Base-by-base conservation (phyloP, 352 stramenopile genomes). In the Pythium aristosporum region DNA sequence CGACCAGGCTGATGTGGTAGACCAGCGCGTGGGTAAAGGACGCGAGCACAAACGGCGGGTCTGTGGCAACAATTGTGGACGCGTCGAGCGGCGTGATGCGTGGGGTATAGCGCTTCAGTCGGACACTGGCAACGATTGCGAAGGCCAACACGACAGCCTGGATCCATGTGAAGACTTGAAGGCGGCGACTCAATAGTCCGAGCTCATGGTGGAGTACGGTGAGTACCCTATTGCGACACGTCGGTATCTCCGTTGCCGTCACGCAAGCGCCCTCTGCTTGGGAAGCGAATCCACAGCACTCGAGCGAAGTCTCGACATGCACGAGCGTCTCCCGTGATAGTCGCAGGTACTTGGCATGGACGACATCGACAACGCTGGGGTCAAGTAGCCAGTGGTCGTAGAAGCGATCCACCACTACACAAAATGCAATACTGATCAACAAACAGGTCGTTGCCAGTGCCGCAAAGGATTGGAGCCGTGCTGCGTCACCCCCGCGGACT, bases 251-350 rank as follows among this genome's bases (percentile, higher is more conserved):
- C 6, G 32, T 4, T 18, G 51, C 18, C 5, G n/a, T 21, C 32
- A 56, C 30, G n/a, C 67, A 73, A 7, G 61, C 50, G 41, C 67
- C 67, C 25, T 73, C 55, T 11, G n/a, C 28, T 43, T 46, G 23
- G 0, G 36, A 52, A 9, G 47, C 57, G 53, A 72, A 79, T 15
- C 72, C 72, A 44, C 72, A 79, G 63, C 72, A 79, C 16, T 65
- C 57, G 9, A 79, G 51, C 2, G 58, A 52, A 0, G 61, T 74
- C 50, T 79, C 72, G 18, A 79, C 21, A 8, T 53, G 42, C 3
- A 79, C 57, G 9, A 71, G 68, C 28, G 54, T 56, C 12, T 71
- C 52, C 7, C 54, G 42, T 11, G 68, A 50, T 1, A 79, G 51
- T n/a, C 44, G 48, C 56, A 63, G 2, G 39, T 67, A 73, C 36